phyloP scores from a whole-genome alignment of 352 stramenopile genomes.

The Globisporangium nagaii region DNA sequence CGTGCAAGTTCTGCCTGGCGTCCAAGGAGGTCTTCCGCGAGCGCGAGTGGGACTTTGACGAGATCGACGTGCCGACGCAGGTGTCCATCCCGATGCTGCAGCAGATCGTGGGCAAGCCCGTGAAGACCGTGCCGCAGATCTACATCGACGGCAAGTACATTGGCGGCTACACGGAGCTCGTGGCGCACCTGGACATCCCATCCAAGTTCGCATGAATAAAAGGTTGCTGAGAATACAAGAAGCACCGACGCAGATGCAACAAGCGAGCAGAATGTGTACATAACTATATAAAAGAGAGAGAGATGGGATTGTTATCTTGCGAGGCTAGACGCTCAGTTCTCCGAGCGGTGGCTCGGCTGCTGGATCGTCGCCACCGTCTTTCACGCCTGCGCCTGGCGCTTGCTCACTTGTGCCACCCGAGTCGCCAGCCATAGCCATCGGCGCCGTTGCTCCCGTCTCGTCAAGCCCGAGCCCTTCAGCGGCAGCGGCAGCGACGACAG shows the following conservation, averaged over 20 bases:
- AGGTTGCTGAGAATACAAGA: no score
- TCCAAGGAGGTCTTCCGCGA: slow-evolving; percentile 55
- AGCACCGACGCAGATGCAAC: no score
- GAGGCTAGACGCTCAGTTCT: background rate
- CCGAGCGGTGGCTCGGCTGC: background rate
- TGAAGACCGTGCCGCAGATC: slow-evolving; percentile 80
- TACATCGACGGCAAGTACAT: slow-evolving; percentile 76
- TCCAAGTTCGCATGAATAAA: slow-evolving; percentile 50
- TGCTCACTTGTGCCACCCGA: background rate
- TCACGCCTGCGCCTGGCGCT: background rate
- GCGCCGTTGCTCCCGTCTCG: background rate
- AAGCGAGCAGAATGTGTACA: no score
- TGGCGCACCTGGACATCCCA: slow-evolving; percentile 51
- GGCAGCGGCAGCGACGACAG: background rate
- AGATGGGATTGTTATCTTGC: background rate
- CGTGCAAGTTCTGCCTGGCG: slow-evolving; percentile 69
- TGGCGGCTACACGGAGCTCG: slow-evolving; percentile 72
- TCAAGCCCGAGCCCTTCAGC: slow-evolving; percentile 1
- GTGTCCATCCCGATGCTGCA: slow-evolving; percentile 53
- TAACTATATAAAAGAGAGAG: background rate
- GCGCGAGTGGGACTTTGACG: slow-evolving; percentile 57
- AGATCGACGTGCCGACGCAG: slow-evolving; percentile 50
- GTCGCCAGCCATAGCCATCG: background rate
- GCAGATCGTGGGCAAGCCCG: slow-evolving; percentile 43
- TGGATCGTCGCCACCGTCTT: background rate